Evolutionary conservation across 305 asterid genomes (phyloP).

Genomic region (Stenogyne calaminthoides): DNA sequence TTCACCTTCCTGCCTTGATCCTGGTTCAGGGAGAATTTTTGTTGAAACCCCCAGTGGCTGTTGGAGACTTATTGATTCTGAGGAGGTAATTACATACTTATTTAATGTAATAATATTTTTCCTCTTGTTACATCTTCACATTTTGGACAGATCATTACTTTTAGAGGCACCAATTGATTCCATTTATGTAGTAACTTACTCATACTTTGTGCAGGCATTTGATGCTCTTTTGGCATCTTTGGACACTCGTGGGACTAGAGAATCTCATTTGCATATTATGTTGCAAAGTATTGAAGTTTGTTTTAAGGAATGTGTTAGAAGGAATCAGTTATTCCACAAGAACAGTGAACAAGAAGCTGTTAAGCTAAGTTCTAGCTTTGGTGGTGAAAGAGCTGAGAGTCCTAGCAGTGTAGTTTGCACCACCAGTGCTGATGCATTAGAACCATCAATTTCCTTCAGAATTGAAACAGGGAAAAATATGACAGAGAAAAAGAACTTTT

Average conservation of each 20-base stretch:
- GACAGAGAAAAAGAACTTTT: slow-evolving; percentile 50
- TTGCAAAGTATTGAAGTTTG: slow-evolving; percentile 75
- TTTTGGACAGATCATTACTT: slow-evolving; percentile 15
- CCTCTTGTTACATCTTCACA: background rate
- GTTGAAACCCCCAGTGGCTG: slow-evolving; percentile 76
- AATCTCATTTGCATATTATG: slow-evolving; percentile 94
- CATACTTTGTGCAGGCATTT: slow-evolving; percentile 63
- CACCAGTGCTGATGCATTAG: slow-evolving; percentile 50
- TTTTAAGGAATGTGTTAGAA: slow-evolving; percentile 65
- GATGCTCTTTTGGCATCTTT: slow-evolving; percentile 69
- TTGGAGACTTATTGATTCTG: slow-evolving; percentile 89
- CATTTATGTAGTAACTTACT: background rate
- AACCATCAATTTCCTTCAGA: slow-evolving; percentile 72
- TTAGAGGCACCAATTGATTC: background rate
- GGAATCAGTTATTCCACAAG: slow-evolving; percentile 34
- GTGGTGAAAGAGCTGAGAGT: slow-evolving; percentile 52
- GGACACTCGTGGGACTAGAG: slow-evolving; percentile 93
- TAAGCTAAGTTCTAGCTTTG: slow-evolving; percentile 42
- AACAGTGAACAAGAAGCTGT: slow-evolving; percentile 43
- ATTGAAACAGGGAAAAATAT: slow-evolving; percentile 69
- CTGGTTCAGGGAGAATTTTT: slow-evolving; percentile 96
- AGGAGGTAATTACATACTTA: slow-evolving; percentile 55
- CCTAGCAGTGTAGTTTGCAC: slow-evolving; percentile 61
- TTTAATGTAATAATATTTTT: background rate
- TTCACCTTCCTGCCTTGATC: slow-evolving; percentile 78